Evolutionary conservation across 257 asterid species (phyloP).

Genomic region (Solanum raphanifolium): DNA sequence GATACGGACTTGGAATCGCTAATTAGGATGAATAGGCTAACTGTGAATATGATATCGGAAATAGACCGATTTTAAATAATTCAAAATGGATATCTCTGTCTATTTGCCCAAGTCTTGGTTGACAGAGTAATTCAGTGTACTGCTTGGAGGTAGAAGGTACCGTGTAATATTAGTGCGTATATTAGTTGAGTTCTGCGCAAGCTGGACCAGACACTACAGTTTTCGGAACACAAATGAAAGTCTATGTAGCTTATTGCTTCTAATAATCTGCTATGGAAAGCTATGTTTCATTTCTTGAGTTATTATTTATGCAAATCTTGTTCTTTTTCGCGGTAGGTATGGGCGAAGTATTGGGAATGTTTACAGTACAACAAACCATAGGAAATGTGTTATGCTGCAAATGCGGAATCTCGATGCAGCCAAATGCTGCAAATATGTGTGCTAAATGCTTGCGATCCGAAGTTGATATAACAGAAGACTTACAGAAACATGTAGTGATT

Average conservation of each 20-base stretch:
- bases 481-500: not conserved
- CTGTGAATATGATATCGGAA: not conserved
- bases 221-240: not conserved
- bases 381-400: conserved; percentile 32
- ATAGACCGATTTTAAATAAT: not conserved
- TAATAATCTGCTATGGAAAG: not conserved
- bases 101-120: not conserved
- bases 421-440: conserved; percentile 28
- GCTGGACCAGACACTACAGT: not conserved
- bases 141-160: not conserved
- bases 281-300: not conserved
- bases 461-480: not conserved
- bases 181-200: not conserved
- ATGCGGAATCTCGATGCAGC: conserved; percentile 29
- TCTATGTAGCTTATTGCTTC: not conserved
- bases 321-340: not conserved
- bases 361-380: conserved; percentile 13
- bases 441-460: not conserved
- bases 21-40: not conserved
- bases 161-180: not conserved
- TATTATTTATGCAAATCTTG: not conserved
- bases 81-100: not conserved
- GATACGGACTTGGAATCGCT: not conserved
- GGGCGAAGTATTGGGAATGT: conserved; percentile 27
- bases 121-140: not conserved